Base-by-base conservation (phyloP, 805 yeast species). In the Nakazawaea wyomingensis region DNA sequence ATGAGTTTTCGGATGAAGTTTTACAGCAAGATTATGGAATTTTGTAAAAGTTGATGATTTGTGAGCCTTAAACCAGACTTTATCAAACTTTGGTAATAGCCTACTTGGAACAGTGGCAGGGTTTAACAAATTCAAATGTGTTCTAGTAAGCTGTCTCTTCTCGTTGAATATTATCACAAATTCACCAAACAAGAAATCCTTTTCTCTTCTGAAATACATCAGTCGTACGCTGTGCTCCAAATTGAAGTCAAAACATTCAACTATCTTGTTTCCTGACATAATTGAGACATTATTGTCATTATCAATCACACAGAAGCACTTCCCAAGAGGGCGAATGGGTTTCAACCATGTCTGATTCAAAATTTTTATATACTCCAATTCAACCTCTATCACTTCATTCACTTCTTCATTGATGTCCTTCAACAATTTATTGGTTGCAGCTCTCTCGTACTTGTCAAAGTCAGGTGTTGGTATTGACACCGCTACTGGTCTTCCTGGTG, bases 81-180 rank as follows among this genome's bases (percentile, higher is more conserved):
- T 42, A 20, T 42, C 41, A n/a, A 42, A 42, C 28, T 26, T 29
- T n/a, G 37, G 37, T 30, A 36, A 19, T 17, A 8, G 5, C 7
- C 7, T 16, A 13, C 7, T 14, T 5, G 35, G 36, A 3, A 22
- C 14, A 11, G 30, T 11, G 29, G 34, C 20, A 13, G 39, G 44
- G 16, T 41, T 29, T 16, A 41, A 10, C 18, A 41, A 24, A 17
- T 41, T 34, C 24, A 41, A 41, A 19, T 41, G 36, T 22, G 28
- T 34, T 11, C 36, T 13, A 4, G 35, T 41, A 4, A 41, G 19
- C 18, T 35, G 39, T 18, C 35, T 35, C 20, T 18, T 36, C 7
- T 24, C 27, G 10, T 37, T 33, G 5, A 37, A 22, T 19, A 37
- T 14, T 13, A 43, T 27, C 19, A 43, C 46, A 27, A 37, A 43